Percentiles rank a stretch among this genome's conserved stretches.
Conservation (phyloP, 805 yeast species). For the Candida awuae region DNA sequence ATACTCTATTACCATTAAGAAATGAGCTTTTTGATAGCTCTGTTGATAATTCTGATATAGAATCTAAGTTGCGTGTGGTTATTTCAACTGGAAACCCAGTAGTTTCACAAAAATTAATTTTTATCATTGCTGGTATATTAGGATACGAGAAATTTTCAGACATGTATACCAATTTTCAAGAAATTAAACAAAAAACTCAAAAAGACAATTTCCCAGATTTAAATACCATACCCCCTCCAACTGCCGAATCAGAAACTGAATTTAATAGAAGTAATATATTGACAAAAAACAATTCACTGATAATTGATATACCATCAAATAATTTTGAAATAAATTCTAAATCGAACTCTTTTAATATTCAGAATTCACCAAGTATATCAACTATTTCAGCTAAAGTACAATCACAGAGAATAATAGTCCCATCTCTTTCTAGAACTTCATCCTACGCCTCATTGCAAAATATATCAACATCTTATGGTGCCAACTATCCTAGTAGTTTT, state of each 20-base stretch:
- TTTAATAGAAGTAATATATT: background rate
- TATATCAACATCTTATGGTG: conserved; percentile 32
- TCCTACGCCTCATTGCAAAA: conserved; percentile 31
- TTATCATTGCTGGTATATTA: conserved; percentile 43
- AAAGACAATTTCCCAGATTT: background rate
- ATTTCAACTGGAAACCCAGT: conserved; percentile 50
- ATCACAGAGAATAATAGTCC: conserved; percentile 17
- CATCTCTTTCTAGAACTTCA: conserved; percentile 22
- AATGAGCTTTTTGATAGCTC: conserved; percentile 28
- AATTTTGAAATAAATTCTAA: background rate
- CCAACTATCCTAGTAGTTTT: conserved; percentile 5
- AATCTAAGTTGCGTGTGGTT: conserved; percentile 31
- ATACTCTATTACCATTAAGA: conserved; percentile 37
- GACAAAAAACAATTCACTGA: conserved; percentile 3
- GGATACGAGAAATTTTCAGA: conserved; percentile 28
- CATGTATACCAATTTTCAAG: conserved; percentile 8
- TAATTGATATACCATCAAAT: conserved; percentile 1
- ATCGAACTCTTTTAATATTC: conserved; percentile 2
- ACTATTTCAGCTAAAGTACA: conserved; percentile 13
- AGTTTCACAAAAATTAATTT: conserved; percentile 46
- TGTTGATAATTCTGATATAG: background rate
- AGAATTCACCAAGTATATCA: conserved; percentile 12
- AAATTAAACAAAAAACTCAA: conserved; percentile 1
- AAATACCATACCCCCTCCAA: background rate
- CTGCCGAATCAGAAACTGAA: background rate